These are phyloP conservation scores for Secale cereale DNA, from an alignment of 176 grass and related monocot species.

Conservation along the genomic window DNA sequence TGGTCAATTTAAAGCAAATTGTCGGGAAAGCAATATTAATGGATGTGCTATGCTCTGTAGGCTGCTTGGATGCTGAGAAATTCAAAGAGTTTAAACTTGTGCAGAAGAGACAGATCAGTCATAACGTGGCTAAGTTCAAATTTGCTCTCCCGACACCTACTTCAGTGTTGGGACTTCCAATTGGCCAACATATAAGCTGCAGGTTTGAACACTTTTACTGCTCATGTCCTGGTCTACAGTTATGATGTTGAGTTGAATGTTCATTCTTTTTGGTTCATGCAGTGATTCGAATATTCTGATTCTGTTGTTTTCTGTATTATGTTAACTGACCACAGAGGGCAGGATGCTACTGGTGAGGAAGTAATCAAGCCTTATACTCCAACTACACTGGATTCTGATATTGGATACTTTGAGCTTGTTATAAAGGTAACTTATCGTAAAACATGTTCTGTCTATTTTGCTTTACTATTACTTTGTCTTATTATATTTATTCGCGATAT, in stretches of 20 bases:
- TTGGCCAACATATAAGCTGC: slow-evolving; percentile 93
- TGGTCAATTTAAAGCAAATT: too few relatives aligned
- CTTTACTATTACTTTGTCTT: neutral
- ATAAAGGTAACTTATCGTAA: slow-evolving; percentile 56
- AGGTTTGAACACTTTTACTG: slow-evolving; percentile 37
- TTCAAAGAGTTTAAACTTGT: slow-evolving; percentile 81
- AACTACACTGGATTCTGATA: slow-evolving; percentile 82
- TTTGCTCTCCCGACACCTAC: slow-evolving; percentile 72
- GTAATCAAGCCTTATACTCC: slow-evolving; percentile 96
- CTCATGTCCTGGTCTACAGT: neutral
- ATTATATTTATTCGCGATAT: neutral
- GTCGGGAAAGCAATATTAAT: too few relatives aligned
- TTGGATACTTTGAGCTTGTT: slow-evolving; percentile 88
- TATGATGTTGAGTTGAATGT: neutral
- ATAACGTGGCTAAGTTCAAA: slow-evolving; percentile 79
- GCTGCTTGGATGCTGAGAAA: slow-evolving; percentile 75
- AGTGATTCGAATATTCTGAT: neutral
- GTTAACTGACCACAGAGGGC: slow-evolving; percentile 42
- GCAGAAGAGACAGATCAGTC: slow-evolving; percentile 71
- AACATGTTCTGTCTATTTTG: neutral
- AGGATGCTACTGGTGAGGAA: slow-evolving; percentile 73
- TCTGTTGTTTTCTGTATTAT: neutral
- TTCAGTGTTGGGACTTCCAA: slow-evolving; percentile 74
- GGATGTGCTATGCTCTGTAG: slow-evolving; percentile 17
- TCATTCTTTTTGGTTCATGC: neutral